These are phyloP conservation scores for Saxophila tyrrhenica DNA, from an alignment of 495 filamentous ascomycete genomes.

Conservation along the genomic window DNA sequence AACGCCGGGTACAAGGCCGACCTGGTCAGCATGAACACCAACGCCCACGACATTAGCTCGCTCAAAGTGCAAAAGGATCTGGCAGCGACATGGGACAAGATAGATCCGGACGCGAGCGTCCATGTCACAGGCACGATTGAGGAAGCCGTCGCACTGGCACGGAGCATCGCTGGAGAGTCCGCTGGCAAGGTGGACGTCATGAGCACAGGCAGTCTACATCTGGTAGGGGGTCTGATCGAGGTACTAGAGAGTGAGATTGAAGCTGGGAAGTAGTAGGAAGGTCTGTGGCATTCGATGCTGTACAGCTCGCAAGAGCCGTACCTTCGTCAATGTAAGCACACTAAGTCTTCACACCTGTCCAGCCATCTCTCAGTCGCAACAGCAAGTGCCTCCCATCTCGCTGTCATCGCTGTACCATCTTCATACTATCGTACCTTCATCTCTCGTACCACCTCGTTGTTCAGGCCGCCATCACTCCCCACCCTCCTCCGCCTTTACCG, in stretches of 20 bases:
- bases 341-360: neutral
- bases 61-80: slow-evolving; percentile 66
- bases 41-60: slow-evolving; percentile 51
- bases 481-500: neutral
- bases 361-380: neutral
- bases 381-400: neutral
- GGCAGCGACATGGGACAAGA: slow-evolving; percentile 55
- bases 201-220: slow-evolving; percentile 78
- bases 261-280: neutral
- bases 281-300: neutral
- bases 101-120: slow-evolving; percentile 51
- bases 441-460: neutral
- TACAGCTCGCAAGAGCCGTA: neutral
- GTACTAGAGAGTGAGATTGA: slow-evolving; percentile 46
- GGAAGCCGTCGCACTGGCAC: slow-evolving; percentile 63
- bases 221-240: slow-evolving; percentile 72
- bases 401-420: no score
- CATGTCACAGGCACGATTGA: slow-evolving; percentile 68
- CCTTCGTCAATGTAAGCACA: neutral
- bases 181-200: slow-evolving; percentile 31
- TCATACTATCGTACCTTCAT: no score
- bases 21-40: slow-evolving; percentile 64
- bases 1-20: slow-evolving; percentile 60
- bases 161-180: slow-evolving; percentile 36
- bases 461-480: neutral